phyloP scores from a whole-genome alignment of 1,284 basidiomycete species.

The Schizophyllum commune region DNA sequence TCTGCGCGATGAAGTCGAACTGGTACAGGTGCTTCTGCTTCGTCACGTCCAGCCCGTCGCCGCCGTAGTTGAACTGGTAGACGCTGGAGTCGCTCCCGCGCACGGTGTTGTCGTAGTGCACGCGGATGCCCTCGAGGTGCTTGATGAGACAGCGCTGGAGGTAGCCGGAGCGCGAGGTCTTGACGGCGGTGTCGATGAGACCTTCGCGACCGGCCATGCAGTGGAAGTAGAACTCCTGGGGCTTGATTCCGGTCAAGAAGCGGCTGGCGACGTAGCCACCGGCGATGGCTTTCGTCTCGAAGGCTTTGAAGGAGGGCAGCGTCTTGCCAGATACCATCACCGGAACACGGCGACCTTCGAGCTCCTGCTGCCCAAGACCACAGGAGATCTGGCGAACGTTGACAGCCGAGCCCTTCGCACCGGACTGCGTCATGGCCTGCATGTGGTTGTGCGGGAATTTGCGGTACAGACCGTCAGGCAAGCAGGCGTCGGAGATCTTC shows the following conservation, averaged over 20 bases:
- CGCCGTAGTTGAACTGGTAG: conserved; percentile 97
- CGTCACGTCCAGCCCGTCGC: conserved; percentile 94
- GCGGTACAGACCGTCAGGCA: conserved; percentile 85
- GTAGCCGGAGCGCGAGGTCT: conserved; percentile 98
- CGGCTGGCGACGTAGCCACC: conserved; percentile 99
- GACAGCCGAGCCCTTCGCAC: conserved; percentile 96
- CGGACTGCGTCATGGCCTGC: conserved; percentile 98
- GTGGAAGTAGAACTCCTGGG: conserved; percentile 99
- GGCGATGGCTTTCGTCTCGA: conserved; percentile 95
- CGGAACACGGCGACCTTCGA: conserved; percentile 97
- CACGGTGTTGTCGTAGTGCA: conserved; percentile 98
- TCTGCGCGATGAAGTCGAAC: conserved; percentile 91
- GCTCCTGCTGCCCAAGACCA: conserved; percentile 92
- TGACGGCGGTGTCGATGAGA: conserved; percentile 98
- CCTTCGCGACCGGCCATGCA: conserved; percentile 99
- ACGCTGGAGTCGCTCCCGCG: conserved; percentile 91
- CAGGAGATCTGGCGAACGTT: conserved; percentile 99
- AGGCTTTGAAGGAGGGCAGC: conserved; percentile 92
- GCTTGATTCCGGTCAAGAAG: conserved; percentile 97
- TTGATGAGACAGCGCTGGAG: conserved; percentile 98
- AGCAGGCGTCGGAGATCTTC: conserved; percentile 83
- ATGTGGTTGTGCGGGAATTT: conserved; percentile 99
- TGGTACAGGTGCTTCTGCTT: conserved; percentile 89
- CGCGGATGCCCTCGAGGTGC: conserved; percentile 92
- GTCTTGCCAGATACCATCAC: conserved; percentile 99